Conservation (phyloP, 208 protist genomes). For the Trypanosoma avium region DNA sequence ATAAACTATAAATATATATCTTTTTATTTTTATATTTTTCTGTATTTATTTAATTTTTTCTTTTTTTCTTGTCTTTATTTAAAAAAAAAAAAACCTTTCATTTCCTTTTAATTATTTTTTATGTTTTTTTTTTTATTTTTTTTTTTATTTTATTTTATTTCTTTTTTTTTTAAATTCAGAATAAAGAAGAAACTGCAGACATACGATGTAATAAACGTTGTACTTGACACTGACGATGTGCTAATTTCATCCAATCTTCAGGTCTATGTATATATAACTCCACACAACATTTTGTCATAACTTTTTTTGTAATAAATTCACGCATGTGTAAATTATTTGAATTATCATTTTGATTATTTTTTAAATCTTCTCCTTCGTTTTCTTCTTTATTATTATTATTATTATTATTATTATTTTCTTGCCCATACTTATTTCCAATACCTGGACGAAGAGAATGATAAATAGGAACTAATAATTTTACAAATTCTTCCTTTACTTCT, state of each 20-base stretch:
- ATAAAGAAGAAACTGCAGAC: constrained; percentile 16
- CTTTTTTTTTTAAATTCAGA: neutral
- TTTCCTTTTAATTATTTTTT: no score
- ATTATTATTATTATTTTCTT: no score
- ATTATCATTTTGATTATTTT: neutral
- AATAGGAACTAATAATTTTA: constrained; percentile 67
- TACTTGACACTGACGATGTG: constrained; percentile 74
- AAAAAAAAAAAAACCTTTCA: no score
- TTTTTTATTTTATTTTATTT: neutral
- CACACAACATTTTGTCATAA: constrained; percentile 86
- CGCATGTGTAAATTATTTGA: constrained; percentile 31
- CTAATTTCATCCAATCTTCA: constrained; percentile 82
- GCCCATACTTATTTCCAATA: constrained; percentile 9
- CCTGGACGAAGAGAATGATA: constrained; percentile 30
- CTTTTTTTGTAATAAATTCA: constrained; percentile 67
- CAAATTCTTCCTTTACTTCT: constrained; percentile 75
- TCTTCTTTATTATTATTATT: no score
- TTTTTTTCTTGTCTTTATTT: no score
- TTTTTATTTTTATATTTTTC: neutral
- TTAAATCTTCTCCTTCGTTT: constrained; percentile 5
- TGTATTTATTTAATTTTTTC: no score
- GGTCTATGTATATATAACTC: constrained; percentile 85
- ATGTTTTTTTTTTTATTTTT: no score
- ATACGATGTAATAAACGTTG: constrained; percentile 66
- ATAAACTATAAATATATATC: neutral